Evolutionary conservation across 2,329 filamentous ascomycete genomes (phyloP).

Genomic region (Fusarium sp.): DNA sequence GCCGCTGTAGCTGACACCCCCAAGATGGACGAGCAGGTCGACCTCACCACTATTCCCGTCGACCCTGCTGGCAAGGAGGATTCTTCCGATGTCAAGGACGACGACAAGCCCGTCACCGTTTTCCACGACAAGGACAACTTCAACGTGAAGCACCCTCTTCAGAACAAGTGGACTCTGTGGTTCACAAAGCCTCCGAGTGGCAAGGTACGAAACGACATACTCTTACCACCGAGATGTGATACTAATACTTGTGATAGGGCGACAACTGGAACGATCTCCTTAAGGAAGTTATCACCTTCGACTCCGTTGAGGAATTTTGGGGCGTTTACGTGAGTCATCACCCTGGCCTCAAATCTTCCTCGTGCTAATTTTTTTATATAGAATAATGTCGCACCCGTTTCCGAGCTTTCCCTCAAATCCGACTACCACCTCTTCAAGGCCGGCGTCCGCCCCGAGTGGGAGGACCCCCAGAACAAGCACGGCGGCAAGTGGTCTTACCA

Average conservation of each 20-base stretch:
- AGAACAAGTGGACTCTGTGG: slow-evolving; percentile 98
- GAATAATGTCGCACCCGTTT: slow-evolving; percentile 99
- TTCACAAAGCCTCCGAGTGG: slow-evolving; percentile 98
- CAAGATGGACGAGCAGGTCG: slow-evolving; percentile 64
- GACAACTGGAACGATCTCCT: slow-evolving; percentile 99
- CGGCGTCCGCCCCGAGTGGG: slow-evolving; percentile 97
- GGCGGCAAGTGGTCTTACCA: slow-evolving; percentile 99
- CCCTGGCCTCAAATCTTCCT: background rate
- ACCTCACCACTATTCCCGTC: slow-evolving; percentile 73
- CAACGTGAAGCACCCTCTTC: slow-evolving; percentile 98
- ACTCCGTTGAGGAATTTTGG: slow-evolving; percentile 99
- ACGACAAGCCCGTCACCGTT: slow-evolving; percentile 80
- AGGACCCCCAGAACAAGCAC: slow-evolving; percentile 98
- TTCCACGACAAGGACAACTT: slow-evolving; percentile 99
- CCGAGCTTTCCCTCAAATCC: slow-evolving; percentile 94
- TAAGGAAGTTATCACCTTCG: slow-evolving; percentile 98
- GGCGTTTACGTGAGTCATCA: slow-evolving; percentile 85
- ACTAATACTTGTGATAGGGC: slow-evolving; percentile 64
- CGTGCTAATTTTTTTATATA: slow-evolving; percentile 51
- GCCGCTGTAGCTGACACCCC: slow-evolving; percentile 44
- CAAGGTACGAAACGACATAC: slow-evolving; percentile 68
- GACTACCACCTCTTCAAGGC: slow-evolving; percentile 99
- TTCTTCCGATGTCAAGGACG: slow-evolving; percentile 57
- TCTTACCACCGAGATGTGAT: background rate
- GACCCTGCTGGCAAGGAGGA: slow-evolving; percentile 67